phyloP scores from a whole-genome alignment of 176 grass and related monocot genomes.

The Oryza punctata region DNA sequence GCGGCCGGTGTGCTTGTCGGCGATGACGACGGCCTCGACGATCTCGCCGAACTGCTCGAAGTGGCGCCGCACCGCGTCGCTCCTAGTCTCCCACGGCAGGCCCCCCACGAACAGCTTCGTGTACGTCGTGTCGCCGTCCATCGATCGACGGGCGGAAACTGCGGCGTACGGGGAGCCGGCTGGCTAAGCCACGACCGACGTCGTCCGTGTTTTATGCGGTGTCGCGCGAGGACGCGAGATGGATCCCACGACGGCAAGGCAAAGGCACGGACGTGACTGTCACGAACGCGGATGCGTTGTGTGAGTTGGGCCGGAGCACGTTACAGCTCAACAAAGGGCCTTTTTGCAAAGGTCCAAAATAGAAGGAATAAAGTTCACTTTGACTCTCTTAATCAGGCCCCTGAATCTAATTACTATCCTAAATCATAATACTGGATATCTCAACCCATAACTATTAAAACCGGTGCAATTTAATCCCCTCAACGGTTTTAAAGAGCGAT shows the following conservation, averaged over 20 bases:
- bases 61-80: constrained; percentile 49
- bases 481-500: no score
- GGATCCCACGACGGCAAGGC: not conserved
- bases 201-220: not conserved
- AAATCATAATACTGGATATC: no score
- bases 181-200: not conserved
- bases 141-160: constrained; percentile 8
- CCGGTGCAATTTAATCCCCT: no score
- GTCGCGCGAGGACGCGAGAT: not conserved
- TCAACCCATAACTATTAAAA: no score
- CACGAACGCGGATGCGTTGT: not conserved
- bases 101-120: constrained; percentile 67
- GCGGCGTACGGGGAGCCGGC: not conserved
- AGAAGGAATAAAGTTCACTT: no score
- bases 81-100: constrained; percentile 61
- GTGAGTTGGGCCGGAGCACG: not conserved
- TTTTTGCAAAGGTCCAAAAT: no score
- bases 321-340: no score
- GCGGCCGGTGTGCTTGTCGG: constrained; percentile 67
- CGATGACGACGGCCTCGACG: constrained; percentile 62
- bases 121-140: constrained; percentile 55
- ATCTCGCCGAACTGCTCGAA: constrained; percentile 68
- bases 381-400: no score
- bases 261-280: not conserved
- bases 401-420: no score